Evolutionary conservation across 805 yeast species (phyloP).

Genomic region (Phaffomyces antillensis): DNA sequence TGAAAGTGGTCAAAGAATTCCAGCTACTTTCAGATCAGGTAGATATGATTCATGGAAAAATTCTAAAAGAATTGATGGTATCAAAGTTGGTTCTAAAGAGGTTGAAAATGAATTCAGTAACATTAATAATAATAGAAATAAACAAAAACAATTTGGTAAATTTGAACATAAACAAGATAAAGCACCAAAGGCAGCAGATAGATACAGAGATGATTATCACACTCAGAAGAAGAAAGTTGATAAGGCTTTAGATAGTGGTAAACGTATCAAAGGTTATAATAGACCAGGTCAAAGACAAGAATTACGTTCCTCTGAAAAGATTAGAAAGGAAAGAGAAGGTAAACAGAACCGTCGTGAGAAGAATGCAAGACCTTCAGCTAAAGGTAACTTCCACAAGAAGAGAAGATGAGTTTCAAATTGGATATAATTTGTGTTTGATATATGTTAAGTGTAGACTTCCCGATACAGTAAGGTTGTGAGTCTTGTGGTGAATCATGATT

Average conservation of each 20-base stretch:
- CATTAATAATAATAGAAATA: constrained; percentile 19
- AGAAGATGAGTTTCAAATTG: constrained; percentile 16
- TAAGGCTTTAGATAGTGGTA: constrained; percentile 72
- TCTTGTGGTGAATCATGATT: too few relatives aligned
- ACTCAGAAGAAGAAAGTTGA: constrained; percentile 76
- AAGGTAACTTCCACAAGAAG: constrained; percentile 23
- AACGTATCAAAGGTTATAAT: constrained; percentile 54
- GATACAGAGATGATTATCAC: constrained; percentile 77
- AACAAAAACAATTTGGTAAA: constrained; percentile 24
- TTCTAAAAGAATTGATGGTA: constrained; percentile 49
- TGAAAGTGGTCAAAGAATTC: constrained; percentile 87
- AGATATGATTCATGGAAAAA: constrained; percentile 89
- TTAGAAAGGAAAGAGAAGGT: constrained; percentile 64
- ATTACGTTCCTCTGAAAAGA: constrained; percentile 61
- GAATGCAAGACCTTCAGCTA: constrained; percentile 65
- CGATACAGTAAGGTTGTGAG: not conserved
- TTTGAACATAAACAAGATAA: constrained; percentile 67
- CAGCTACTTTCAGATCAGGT: constrained; percentile 89
- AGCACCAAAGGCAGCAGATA: constrained; percentile 92
- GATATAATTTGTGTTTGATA: not conserved
- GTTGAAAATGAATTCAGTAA: constrained; percentile 18
- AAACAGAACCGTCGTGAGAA: constrained; percentile 73
- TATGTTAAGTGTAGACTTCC: not conserved
- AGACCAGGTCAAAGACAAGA: constrained; percentile 38
- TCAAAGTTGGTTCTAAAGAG: constrained; percentile 51